Percentiles rank a stretch among this genome's conserved stretches.
Conservation (phyloP, 2,329 filamentous ascomycete genomes). For the Monosporascus sp. region DNA sequence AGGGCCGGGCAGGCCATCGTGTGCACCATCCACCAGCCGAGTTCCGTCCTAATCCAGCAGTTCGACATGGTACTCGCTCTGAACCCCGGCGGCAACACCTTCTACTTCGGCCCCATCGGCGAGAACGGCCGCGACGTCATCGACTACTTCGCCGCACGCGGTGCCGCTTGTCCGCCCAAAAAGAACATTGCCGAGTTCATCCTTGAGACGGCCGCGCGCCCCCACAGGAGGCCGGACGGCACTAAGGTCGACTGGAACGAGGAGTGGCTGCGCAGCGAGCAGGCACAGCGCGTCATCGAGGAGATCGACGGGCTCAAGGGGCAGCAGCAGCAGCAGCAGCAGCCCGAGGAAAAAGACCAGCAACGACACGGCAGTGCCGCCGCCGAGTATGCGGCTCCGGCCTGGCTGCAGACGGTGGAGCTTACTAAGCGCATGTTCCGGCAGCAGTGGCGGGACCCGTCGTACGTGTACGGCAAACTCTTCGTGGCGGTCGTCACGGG, state of each 20-base stretch:
- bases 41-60: slow-evolving; percentile 61
- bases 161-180: slow-evolving; percentile 56
- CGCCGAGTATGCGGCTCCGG: slow-evolving; percentile 60
- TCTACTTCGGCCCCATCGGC: slow-evolving; percentile 69
- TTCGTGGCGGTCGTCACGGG: slow-evolving; percentile 67
- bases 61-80: slow-evolving; percentile 70
- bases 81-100: slow-evolving; percentile 63
- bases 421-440: slow-evolving; percentile 66
- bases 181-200: slow-evolving; percentile 47
- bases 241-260: slow-evolving; percentile 63
- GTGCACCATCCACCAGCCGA: slow-evolving; percentile 70
- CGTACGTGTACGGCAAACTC: slow-evolving; percentile 71
- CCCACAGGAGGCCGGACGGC: slow-evolving; percentile 28
- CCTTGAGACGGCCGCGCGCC: slow-evolving; percentile 37
- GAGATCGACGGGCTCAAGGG: slow-evolving; percentile 60
- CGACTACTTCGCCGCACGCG: slow-evolving; percentile 62
- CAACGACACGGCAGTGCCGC: slow-evolving; percentile 5
- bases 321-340: slow-evolving; percentile 43
- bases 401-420: slow-evolving; percentile 55
- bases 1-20: slow-evolving; percentile 64
- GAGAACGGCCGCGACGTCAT: slow-evolving; percentile 59
- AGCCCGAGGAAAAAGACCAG: slow-evolving; percentile 17
- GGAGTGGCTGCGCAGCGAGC: slow-evolving; percentile 62
- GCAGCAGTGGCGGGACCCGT: slow-evolving; percentile 71
- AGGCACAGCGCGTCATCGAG: slow-evolving; percentile 51